phyloP scores from a whole-genome alignment of 306 rosid species.

The Prunus padus region DNA sequence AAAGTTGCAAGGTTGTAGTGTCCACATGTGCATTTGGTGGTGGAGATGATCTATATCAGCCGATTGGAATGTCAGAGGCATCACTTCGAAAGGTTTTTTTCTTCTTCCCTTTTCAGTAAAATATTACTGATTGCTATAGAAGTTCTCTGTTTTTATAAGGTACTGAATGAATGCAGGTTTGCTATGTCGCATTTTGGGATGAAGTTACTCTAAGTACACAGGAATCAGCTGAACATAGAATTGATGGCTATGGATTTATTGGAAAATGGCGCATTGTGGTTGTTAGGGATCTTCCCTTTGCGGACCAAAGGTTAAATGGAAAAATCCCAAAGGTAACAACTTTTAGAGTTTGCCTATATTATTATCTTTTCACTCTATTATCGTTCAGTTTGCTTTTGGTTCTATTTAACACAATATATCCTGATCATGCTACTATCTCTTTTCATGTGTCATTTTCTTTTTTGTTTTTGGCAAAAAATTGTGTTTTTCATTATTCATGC shows the following conservation, averaged over 20 bases:
- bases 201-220: slow-evolving; percentile 76
- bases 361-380: not conserved
- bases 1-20: slow-evolving; percentile 66
- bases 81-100: slow-evolving; percentile 66
- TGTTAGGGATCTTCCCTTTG: slow-evolving; percentile 83
- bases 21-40: slow-evolving; percentile 99
- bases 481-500: not conserved
- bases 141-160: slow-evolving; percentile 37
- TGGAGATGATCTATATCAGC: slow-evolving; percentile 98
- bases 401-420: not conserved
- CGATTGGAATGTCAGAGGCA: slow-evolving; percentile 82
- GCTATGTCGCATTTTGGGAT: slow-evolving; percentile 97
- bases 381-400: slow-evolving; percentile 1
- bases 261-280: slow-evolving; percentile 87
- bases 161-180: slow-evolving; percentile 68
- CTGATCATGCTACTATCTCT: not conserved
- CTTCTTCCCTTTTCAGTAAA: slow-evolving; percentile 7
- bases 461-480: not conserved
- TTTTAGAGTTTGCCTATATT: slow-evolving; percentile 2
- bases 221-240: slow-evolving; percentile 51
- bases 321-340: slow-evolving; percentile 82
- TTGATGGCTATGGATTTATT: slow-evolving; percentile 65
- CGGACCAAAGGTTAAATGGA: slow-evolving; percentile 93
- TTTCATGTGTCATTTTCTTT: not conserved
- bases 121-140: slow-evolving; percentile 12